These are phyloP conservation scores for Phaeosphaeriaceae sp. DNA, from an alignment of 2,329 filamentous ascomycete species.

Conservation along the genomic window DNA sequence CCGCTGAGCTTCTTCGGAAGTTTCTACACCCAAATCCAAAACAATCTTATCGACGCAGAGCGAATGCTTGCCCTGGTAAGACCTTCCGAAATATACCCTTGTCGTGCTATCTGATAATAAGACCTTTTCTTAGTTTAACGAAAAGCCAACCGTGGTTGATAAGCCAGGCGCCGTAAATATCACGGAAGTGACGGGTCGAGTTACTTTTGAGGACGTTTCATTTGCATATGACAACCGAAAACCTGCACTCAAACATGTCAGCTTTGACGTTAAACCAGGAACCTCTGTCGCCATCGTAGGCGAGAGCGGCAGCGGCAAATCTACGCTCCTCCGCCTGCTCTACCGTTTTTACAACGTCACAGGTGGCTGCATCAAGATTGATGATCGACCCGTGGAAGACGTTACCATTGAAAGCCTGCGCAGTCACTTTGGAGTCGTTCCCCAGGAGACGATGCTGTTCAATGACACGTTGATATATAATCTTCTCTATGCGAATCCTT, in stretches of 20 bases:
- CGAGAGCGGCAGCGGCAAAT: conserved; percentile 66
- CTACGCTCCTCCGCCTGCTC: conserved; percentile 61
- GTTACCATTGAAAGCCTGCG: conserved; percentile 63
- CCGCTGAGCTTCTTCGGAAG: conserved; percentile 29
- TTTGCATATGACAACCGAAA: conserved; percentile 45
- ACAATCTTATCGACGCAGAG: conserved; percentile 29
- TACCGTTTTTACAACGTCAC: conserved; percentile 64
- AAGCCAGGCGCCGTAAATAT: conserved; percentile 40
- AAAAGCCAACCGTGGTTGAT: conserved; percentile 59
- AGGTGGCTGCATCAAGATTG: conserved; percentile 58
- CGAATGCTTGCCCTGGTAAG: conserved; percentile 27
- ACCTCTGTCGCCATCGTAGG: conserved; percentile 64
- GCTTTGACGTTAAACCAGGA: conserved; percentile 55
- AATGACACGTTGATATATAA: conserved; percentile 68
- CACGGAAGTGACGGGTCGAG: conserved; percentile 4
- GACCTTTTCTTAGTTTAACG: too few species aligned
- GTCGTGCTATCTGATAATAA: too few species aligned
- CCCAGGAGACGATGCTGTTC: conserved; percentile 67
- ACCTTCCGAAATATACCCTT: conserved; percentile 17
- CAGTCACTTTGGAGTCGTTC: conserved; percentile 66
- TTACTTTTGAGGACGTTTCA: conserved; percentile 16
- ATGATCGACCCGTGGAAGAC: conserved; percentile 62
- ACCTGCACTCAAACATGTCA: conserved; percentile 54
- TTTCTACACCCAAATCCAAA: conserved; percentile 28
- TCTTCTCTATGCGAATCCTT: conserved; percentile 63